These are phyloP conservation scores for Talaromyces funiculosus DNA, from an alignment of 2,329 filamentous ascomycete species.

Conservation along the genomic window DNA sequence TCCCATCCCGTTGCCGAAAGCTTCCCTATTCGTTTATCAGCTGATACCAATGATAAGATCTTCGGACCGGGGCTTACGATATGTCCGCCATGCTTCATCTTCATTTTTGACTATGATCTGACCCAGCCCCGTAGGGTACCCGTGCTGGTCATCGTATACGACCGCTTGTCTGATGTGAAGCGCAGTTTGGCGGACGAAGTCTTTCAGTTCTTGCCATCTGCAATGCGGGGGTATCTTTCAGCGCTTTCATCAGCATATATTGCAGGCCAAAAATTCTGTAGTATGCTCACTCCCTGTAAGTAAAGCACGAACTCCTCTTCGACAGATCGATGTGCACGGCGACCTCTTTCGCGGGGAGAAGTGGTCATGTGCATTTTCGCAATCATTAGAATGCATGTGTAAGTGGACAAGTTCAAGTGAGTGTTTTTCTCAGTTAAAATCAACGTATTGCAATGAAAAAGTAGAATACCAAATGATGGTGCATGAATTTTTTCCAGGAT, in stretches of 20 bases:
- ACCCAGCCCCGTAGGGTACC: constrained; percentile 38
- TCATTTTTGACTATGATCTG: constrained; percentile 43
- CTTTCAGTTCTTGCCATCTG: constrained; percentile 42
- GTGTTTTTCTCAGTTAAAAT: background rate
- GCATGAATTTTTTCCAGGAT: background rate
- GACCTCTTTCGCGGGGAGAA: constrained; percentile 28
- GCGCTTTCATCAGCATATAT: background rate
- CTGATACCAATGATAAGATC: background rate
- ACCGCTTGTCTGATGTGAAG: constrained; percentile 41
- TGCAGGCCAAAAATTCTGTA: background rate
- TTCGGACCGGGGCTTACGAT: constrained; percentile 25
- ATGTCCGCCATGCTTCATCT: constrained; percentile 41
- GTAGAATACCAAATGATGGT: background rate
- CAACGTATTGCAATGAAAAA: too few species aligned
- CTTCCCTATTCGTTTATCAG: constrained; percentile 26
- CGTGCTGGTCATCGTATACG: constrained; percentile 40
- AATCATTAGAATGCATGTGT: background rate
- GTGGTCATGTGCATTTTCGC: constrained; percentile 24
- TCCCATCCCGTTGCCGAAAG: constrained; percentile 40
- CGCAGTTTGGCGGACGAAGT: constrained; percentile 40
- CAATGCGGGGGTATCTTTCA: constrained; percentile 38
- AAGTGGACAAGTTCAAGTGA: background rate
- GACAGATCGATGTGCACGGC: constrained; percentile 27
- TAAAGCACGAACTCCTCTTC: constrained; percentile 43
- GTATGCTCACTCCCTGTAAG: constrained; percentile 35